Percentiles rank a stretch among this genome's conserved stretches.
Conservation (phyloP, 202 grass and related monocot genomes). For the Brachypodium distachyon region DNA sequence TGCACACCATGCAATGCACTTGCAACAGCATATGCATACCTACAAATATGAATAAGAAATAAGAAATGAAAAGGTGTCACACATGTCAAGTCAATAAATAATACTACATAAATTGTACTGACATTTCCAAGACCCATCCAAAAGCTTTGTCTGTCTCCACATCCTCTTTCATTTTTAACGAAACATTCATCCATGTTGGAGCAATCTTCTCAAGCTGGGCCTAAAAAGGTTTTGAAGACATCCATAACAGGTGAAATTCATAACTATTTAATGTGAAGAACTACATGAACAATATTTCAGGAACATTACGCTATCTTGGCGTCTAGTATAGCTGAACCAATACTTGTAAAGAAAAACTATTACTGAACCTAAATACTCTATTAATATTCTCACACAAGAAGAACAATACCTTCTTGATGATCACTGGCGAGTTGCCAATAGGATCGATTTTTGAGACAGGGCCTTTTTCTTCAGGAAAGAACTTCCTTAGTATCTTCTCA, state of each 20-base stretch:
- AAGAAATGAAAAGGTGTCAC: not conserved
- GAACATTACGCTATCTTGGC: not conserved
- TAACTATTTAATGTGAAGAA: not conserved
- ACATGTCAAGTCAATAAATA: not conserved
- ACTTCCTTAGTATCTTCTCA: slow-evolving; percentile 85
- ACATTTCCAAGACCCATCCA: slow-evolving; percentile 99
- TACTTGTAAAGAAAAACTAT: not conserved
- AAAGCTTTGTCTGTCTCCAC: slow-evolving; percentile 91
- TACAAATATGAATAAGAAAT: slow-evolving; percentile 19
- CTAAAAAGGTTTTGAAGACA: slow-evolving; percentile 23
- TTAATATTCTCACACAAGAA: not conserved
- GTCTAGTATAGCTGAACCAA: not conserved
- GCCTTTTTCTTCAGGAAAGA: slow-evolving; percentile 66
- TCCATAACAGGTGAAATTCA: not conserved
- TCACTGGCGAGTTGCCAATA: slow-evolving; percentile 83
- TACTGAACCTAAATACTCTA: not conserved
- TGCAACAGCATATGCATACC: slow-evolving; percentile 97
- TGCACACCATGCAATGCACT: slow-evolving; percentile 98
- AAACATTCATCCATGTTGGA: slow-evolving; percentile 99
- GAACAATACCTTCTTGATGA: slow-evolving; percentile 65
- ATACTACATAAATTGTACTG: slow-evolving; percentile 10
- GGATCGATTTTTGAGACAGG: slow-evolving; percentile 70
- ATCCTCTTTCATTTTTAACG: slow-evolving; percentile 93
- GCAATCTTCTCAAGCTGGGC: slow-evolving; percentile 91
- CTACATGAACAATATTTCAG: not conserved